Percentiles rank a stretch among this genome's conserved stretches.
phyloP scores from a whole-genome alignment of 2,329 filamentous ascomycete species.

The Penicillium aurantiogriseum region DNA sequence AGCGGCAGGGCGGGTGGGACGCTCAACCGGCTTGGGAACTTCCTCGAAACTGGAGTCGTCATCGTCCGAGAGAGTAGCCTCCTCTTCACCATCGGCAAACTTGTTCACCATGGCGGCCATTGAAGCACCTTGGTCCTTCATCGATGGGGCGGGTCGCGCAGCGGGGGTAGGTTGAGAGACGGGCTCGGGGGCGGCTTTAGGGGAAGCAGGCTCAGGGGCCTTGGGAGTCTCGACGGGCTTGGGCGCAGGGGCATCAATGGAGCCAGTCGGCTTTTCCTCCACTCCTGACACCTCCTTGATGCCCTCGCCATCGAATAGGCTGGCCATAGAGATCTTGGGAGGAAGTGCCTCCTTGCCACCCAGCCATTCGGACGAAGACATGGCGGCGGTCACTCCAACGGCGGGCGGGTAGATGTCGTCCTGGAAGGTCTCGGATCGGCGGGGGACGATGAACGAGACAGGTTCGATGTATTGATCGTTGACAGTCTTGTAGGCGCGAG shows the following conservation, averaged over 20 bases:
- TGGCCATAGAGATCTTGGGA: conserved; percentile 90
- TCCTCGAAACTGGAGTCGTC: conserved; percentile 85
- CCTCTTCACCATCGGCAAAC: conserved; percentile 74
- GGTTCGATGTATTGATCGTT: conserved; percentile 94
- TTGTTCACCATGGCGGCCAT: conserved; percentile 83
- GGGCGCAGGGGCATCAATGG: conserved; percentile 47
- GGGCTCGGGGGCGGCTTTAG: conserved; percentile 29
- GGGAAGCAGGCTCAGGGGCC: conserved; percentile 35
- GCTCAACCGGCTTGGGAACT: conserved; percentile 70
- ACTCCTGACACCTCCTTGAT: conserved; percentile 68
- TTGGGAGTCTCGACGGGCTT: conserved; percentile 42
- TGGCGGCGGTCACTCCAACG: conserved; percentile 72
- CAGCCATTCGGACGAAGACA: conserved; percentile 81
- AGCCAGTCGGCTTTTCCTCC: conserved; percentile 37
- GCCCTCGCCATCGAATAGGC: conserved; percentile 79
- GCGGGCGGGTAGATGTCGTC: conserved; percentile 94
- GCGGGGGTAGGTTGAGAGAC: conserved; percentile 35
- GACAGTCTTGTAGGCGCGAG: conserved; percentile 95
- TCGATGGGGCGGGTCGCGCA: conserved; percentile 60
- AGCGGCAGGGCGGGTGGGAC: conserved; percentile 43
- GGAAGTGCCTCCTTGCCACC: conserved; percentile 79
- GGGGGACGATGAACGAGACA: conserved; percentile 94
- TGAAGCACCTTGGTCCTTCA: conserved; percentile 82
- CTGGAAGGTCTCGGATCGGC: conserved; percentile 91
- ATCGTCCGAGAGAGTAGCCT: conserved; percentile 55